Evolutionary conservation across 2,329 filamentous ascomycete species (phyloP), one percentile per base, ranked within the genome.

Genomic region (Colletotrichum sidae): DNA sequence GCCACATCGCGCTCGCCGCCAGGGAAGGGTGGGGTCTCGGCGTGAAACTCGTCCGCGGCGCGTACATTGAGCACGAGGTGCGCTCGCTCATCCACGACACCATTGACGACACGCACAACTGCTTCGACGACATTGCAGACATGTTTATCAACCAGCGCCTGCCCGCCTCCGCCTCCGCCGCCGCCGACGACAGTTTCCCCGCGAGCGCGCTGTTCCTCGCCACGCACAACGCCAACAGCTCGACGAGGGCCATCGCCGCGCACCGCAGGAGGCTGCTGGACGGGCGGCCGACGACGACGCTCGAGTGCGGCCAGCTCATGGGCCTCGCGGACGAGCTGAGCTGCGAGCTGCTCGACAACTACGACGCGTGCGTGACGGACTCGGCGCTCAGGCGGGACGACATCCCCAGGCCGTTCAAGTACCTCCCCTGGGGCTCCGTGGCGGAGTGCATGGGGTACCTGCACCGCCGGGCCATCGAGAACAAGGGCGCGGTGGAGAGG

Each of bases 311-410:
- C 1, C 73, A 76, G 51, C 69, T 72, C 8, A 65, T 69, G 58
- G 69, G 95, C 42, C 97, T 98, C 94, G 95, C 95, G 2, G 95
- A 98, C 71, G 94, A 97, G 75, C 88, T 98, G 59, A 93, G 90
- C 75, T 90, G 87, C 73, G 86, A 89, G 75, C 78, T 90, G 25
- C 74, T 85, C 35, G 62, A 65, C 13, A 65, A 65, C 52, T 65
- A 65, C 42, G 62, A 65, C 25, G 25, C 41, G 1, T 65, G 62
- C 33, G 46, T 65, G 12, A 34, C 62, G 6, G 62, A 53, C 47
- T 65, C 62, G 3, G 58, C 38, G 12, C 25, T 65, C n/a, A 62
- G 44, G 58, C 38, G 62, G 45, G 62, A 65, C 11, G 58, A 54
- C 7, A 65, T 65, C 4, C 62, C 62, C 11, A 62, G 49, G 62